Evolutionary conservation across 2,329 filamentous ascomycete species (phyloP).

Genomic region (Cladosporium sp.): DNA sequence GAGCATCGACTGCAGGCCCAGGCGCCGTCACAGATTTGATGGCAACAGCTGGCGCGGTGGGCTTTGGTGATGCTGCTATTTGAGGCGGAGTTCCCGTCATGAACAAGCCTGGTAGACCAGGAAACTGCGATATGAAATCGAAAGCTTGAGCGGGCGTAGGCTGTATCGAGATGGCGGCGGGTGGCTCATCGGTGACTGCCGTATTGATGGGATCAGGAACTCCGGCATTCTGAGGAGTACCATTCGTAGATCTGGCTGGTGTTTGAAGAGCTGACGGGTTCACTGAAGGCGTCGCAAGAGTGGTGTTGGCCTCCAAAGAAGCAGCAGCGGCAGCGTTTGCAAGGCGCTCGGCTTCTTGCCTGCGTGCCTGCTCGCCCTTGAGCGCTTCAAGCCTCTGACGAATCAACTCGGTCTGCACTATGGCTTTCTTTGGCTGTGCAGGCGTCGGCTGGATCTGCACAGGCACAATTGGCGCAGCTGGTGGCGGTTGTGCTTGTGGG

Average conservation of each 20-base stretch:
- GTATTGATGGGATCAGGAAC: neutral
- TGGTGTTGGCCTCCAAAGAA: constrained; percentile 15
- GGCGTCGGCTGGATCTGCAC: constrained; percentile 1
- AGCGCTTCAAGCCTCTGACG: constrained; percentile 78
- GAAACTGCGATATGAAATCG: constrained; percentile 9
- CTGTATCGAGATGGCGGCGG: neutral
- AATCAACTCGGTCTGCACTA: constrained; percentile 70
- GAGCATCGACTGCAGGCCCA: neutral
- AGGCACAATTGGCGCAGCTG: neutral
- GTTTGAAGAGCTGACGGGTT: neutral
- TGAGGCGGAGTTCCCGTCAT: constrained; percentile 23
- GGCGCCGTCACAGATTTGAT: neutral
- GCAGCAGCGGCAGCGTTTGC: constrained; percentile 21
- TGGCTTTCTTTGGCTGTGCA: constrained; percentile 51
- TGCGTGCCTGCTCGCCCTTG: constrained; percentile 41
- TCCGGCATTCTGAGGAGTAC: neutral
- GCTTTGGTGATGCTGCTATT: neutral
- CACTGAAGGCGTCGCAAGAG: neutral
- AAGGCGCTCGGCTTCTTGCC: constrained; percentile 11
- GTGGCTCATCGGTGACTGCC: neutral
- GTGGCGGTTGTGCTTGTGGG: neutral
- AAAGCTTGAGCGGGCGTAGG: neutral
- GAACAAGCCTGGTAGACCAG: constrained; percentile 33
- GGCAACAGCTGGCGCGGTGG: neutral
- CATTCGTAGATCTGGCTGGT: neutral